These are phyloP conservation scores for Cinchona pubescens DNA, from an alignment of 257 asterid species.

Conservation along the genomic window DNA sequence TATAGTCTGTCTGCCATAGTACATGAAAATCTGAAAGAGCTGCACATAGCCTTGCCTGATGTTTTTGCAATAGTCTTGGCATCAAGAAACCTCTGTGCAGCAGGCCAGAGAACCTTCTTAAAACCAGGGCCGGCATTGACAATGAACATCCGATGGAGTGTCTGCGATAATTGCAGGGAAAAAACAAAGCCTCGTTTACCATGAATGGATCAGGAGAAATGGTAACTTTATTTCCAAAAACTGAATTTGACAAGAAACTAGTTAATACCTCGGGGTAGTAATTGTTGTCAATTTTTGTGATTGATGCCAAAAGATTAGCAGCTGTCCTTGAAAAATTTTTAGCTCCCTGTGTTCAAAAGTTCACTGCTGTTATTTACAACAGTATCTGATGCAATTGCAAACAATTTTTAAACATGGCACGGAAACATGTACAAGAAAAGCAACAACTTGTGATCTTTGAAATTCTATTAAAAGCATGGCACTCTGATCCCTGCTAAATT, in stretches of 20 bases:
- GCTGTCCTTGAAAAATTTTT: conserved; percentile 77
- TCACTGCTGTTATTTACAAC: neutral
- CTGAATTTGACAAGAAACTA: conserved; percentile 11
- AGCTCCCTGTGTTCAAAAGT: conserved; percentile 57
- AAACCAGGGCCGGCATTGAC: conserved; percentile 94
- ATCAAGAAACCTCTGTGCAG: conserved; percentile 86
- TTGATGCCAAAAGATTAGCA: conserved; percentile 68
- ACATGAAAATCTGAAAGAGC: neutral
- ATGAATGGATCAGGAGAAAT: neutral
- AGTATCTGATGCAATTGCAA: neutral
- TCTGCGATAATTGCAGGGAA: conserved; percentile 43
- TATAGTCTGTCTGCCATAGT: conserved; percentile 20
- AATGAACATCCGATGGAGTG: conserved; percentile 79
- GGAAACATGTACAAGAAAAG: neutral
- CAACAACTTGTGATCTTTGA: neutral
- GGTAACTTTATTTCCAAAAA: neutral
- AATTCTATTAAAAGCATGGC: neutral
- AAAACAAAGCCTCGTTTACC: neutral
- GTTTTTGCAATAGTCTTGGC: conserved; percentile 73
- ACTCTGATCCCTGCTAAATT: neutral
- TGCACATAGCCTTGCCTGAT: conserved; percentile 45
- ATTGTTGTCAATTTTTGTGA: conserved; percentile 71
- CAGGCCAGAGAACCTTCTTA: conserved; percentile 93
- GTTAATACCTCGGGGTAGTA: conserved; percentile 87
- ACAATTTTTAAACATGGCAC: neutral